Percentiles rank a stretch among this genome's conserved stretches.
phyloP scores from a whole-genome alignment of 768 basidiomycete species.

The Lentinula raphanica region DNA sequence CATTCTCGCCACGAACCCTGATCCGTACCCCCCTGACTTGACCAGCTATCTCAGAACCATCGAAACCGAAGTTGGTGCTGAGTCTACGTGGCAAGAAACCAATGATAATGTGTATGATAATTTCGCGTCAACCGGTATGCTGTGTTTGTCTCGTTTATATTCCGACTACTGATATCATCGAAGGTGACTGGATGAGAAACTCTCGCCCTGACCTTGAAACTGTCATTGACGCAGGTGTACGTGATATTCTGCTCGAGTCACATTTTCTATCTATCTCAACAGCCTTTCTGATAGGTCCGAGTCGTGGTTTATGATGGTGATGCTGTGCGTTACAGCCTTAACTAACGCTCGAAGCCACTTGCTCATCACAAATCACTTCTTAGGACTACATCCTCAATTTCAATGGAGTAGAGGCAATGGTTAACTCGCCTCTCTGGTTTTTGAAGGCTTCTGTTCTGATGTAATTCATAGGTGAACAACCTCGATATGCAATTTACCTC shows the following conservation, averaged over 20 bases:
- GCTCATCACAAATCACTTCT: not conserved
- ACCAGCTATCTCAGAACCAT: slow-evolving; percentile 25
- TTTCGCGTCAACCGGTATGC: slow-evolving; percentile 43
- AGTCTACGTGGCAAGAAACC: slow-evolving; percentile 36
- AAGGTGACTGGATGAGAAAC: slow-evolving; percentile 34
- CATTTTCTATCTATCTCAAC: not conserved
- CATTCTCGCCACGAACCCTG: slow-evolving; percentile 38
- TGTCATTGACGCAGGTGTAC: slow-evolving; percentile 35
- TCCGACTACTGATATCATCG: no score
- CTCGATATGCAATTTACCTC: slow-evolving; percentile 26
- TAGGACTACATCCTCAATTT: slow-evolving; percentile 36
- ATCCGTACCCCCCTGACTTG: slow-evolving; percentile 47
- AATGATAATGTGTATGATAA: slow-evolving; percentile 40
- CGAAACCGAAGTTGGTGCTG: slow-evolving; percentile 37
- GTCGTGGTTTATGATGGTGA: slow-evolving; percentile 38
- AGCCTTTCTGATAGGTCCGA: slow-evolving; percentile 14
- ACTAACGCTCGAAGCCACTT: not conserved
- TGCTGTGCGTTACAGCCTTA: slow-evolving; percentile 16
- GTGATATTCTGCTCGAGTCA: not conserved
- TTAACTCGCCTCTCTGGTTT: slow-evolving; percentile 10
- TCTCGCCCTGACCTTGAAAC: slow-evolving; percentile 25
- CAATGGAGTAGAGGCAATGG: slow-evolving; percentile 40
- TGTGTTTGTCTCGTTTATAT: slow-evolving; percentile 7
- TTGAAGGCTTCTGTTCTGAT: no score
- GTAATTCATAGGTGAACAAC: slow-evolving; percentile 4